Evolutionary conservation across 345 rosid genomes (phyloP).

Genomic region (Cardamine chenopodiifolia): DNA sequence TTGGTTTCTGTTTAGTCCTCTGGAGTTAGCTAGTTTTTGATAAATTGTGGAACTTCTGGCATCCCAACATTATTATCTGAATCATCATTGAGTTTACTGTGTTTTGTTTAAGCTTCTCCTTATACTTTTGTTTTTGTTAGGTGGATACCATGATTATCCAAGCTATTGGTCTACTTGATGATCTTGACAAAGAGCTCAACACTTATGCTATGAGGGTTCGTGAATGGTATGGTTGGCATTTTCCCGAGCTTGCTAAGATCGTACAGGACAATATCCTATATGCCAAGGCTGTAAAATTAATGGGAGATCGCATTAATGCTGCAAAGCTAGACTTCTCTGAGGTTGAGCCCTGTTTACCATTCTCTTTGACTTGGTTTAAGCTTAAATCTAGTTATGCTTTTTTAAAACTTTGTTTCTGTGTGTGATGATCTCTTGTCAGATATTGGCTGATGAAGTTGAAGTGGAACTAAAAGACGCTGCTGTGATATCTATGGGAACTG

Average conservation of each 20-base stretch:
- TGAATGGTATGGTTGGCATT: constrained; percentile 99
- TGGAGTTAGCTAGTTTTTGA: not conserved
- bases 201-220: constrained; percentile 91
- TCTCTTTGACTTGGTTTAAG: constrained; percentile 1
- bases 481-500: constrained; percentile 91
- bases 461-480: constrained; percentile 80
- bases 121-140: constrained; percentile 42
- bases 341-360: constrained; percentile 40
- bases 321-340: constrained; percentile 88
- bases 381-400: not conserved
- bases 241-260: constrained; percentile 95
- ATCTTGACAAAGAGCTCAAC: constrained; percentile 94
- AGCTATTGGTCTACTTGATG: constrained; percentile 92
- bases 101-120: not conserved
- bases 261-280: constrained; percentile 76
- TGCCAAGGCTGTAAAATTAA: constrained; percentile 80
- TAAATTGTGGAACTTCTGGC: too few species aligned
- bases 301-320: constrained; percentile 83
- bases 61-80: not conserved
- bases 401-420: not conserved
- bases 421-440: constrained; percentile 36
- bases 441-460: constrained; percentile 74
- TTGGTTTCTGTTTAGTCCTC: not conserved
- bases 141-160: constrained; percentile 98
- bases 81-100: not conserved